Base-by-base conservation (phyloP, 805 yeast species). In the Yamadazyma sp. region DNA sequence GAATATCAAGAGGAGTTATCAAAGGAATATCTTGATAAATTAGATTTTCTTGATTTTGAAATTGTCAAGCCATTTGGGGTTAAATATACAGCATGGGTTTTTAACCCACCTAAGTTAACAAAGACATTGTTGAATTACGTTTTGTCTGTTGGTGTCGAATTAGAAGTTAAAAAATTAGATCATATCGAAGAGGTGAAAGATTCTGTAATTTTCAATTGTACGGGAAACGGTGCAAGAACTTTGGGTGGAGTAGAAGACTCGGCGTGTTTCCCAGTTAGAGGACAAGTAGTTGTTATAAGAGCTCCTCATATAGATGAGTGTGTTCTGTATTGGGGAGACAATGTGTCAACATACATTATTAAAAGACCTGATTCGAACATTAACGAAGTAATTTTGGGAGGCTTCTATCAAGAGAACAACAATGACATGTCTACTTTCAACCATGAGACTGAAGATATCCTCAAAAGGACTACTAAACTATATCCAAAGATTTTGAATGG, bases 51-150 rank as follows among this genome's bases (percentile, higher is more conserved):
- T 42, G 78, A 77, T 31, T 75, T 66, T 49, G 49, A 43, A 23
- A 49, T 61, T 2, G 40, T 81, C n/a, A 51, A 64, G 7, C 63
- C 46, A 7, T 80, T 57, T 48, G 93, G 88, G 10, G 68, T 80
- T 33, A 51, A 50, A 4, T 78, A 73, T 53, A 60, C 63, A 11
- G 69, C 86, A 1, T 82, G 82, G 82, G 78, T 78, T 50, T 82
- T 84, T 69, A 80, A 81, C 55, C 73, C 87, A 45, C 89, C 91
- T 1, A 58, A 65, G 30, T 80, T 82, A 50, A 56, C 82, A 27
- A 51, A 55, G 27, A 71, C 66, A 35, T 55, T 85, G 36, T 58
- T 67, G 36, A 43, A 49, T 1, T 71, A 73, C 44, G 58, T 83
- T 35, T 55, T 54, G 23, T 28, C 51, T 3, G 41, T 50, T 27